Evolutionary conservation across 345 rosid genomes (phyloP).

Genomic region (Dipteronia sinensis): DNA sequence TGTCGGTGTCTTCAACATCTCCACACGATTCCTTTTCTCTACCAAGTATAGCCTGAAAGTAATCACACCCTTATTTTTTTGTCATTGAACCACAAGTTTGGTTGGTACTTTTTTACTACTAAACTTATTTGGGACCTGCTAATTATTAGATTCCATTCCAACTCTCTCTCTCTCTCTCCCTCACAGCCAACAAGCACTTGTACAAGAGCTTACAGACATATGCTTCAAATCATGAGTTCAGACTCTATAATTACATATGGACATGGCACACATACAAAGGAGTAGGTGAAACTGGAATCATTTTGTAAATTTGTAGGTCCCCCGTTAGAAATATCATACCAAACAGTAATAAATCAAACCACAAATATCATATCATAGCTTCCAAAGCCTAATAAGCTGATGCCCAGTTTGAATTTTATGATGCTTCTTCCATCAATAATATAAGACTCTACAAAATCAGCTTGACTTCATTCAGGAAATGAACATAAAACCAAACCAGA

Average conservation of each 20-base stretch:
- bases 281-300: neutral
- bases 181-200: constrained; percentile 12
- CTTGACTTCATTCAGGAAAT: neutral
- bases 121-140: neutral
- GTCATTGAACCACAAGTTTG: too few species aligned
- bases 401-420: too few species aligned
- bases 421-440: neutral
- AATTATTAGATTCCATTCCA: constrained; percentile 10
- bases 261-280: constrained; percentile 11
- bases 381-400: neutral
- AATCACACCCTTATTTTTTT: too few species aligned
- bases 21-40: neutral
- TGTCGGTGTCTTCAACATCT: neutral
- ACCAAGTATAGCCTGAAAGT: neutral
- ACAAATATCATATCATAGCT: neutral
- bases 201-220: constrained; percentile 1
- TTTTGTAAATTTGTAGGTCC: neutral
- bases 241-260: constrained; percentile 8
- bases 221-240: neutral
- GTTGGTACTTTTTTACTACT: too few species aligned
- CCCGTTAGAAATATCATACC: neutral
- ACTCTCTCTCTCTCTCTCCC: neutral
- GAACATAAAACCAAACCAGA: constrained; percentile 4
- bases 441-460: neutral
- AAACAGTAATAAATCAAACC: neutral